Evolutionary conservation across 1,139 yeast species (phyloP).

Genomic region (Pichia sp.): DNA sequence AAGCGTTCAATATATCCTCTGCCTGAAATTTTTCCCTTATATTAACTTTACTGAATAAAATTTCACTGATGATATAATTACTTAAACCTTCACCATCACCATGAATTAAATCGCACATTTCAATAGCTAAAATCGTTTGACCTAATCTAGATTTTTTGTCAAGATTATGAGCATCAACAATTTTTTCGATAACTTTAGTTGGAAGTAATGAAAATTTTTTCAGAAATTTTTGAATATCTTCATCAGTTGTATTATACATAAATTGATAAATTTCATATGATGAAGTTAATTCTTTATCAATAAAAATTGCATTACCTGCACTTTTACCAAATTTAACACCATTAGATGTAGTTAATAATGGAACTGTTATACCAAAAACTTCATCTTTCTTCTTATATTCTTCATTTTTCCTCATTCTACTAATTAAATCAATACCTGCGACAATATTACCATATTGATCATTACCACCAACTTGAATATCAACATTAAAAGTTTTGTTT

Average conservation of each 20-base stretch:
- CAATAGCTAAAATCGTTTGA: conserved; percentile 72
- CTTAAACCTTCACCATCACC: conserved; percentile 65
- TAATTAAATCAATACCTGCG: conserved; percentile 87
- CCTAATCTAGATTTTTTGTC: conserved; percentile 65
- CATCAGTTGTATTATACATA: conserved; percentile 76
- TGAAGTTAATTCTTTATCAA: conserved; percentile 64
- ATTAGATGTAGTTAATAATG: conserved; percentile 76
- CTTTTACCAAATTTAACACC: conserved; percentile 97
- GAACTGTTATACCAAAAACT: conserved; percentile 77
- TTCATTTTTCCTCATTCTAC: conserved; percentile 41
- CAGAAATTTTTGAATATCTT: conserved; percentile 61
- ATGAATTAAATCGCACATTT: conserved; percentile 81
- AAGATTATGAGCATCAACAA: conserved; percentile 46
- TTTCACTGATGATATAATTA: conserved; percentile 29
- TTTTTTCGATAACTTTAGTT: conserved; percentile 45
- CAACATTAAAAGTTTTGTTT: conserved; percentile 52
- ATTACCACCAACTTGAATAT: conserved; percentile 88
- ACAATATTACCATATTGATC: conserved; percentile 99
- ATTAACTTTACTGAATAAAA: conserved; percentile 24
- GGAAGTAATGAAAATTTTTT: conserved; percentile 79
- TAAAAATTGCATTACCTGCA: conserved; percentile 94
- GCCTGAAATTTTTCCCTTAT: conserved; percentile 39
- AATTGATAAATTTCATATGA: conserved; percentile 84
- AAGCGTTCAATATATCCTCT: conserved; percentile 50
- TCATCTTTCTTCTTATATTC: conserved; percentile 15